phyloP scores from a whole-genome alignment of 192 early-diverging fungal genomes.

The Backusella sp. region DNA sequence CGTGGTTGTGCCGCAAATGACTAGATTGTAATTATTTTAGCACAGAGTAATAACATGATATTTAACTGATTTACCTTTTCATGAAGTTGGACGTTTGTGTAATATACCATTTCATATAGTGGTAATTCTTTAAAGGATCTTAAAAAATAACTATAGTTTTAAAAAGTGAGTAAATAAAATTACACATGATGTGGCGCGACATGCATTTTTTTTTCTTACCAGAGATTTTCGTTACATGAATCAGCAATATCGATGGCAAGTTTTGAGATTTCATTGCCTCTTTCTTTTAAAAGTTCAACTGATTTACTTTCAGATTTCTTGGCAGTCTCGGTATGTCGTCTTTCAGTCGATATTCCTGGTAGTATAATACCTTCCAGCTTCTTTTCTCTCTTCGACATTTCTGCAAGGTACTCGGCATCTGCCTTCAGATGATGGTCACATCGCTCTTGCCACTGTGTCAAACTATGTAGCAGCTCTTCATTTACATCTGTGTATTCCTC shows the following conservation, averaged over 20 bases:
- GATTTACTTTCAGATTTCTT: conserved; percentile 41
- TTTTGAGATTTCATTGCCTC: conserved; percentile 34
- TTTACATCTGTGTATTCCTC: neutral
- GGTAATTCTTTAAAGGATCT: conserved; percentile 60
- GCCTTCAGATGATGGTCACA: neutral
- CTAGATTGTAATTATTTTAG: conserved; percentile 29
- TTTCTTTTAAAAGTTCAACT: conserved; percentile 33
- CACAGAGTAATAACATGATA: neutral
- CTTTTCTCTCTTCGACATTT: conserved; percentile 12
- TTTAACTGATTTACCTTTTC: conserved; percentile 53
- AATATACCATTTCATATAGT: conserved; percentile 82
- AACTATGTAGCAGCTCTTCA: neutral
- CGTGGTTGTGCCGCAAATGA: conserved; percentile 84
- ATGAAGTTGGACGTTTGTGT: conserved; percentile 64
- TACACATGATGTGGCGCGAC: no score
- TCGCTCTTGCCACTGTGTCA: neutral
- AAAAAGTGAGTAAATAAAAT: neutral
- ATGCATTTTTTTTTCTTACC: conserved; percentile 29
- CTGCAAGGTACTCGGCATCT: neutral
- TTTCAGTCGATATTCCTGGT: conserved; percentile 20
- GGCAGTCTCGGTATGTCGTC: conserved; percentile 45
- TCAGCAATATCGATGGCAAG: conserved; percentile 40
- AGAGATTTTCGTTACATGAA: conserved; percentile 40
- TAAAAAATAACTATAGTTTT: neutral
- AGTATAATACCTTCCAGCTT: conserved; percentile 33